Evolutionary conservation across 2,329 filamentous ascomycete genomes (phyloP), one percentile per base, ranked within the genome.

Genomic region (Ophiocordyceps camponoti-floridani): DNA sequence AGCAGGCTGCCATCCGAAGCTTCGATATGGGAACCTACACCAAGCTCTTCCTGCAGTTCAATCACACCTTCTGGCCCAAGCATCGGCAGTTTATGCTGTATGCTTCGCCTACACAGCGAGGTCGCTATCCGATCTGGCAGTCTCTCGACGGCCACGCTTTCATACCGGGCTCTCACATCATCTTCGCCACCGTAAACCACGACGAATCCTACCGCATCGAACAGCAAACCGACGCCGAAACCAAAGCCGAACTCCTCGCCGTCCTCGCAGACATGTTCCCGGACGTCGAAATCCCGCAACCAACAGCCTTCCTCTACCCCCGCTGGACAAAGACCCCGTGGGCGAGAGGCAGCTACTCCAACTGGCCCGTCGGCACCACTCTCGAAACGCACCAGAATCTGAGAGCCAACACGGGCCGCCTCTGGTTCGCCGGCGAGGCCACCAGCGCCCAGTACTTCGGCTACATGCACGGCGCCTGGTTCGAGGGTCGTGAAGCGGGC

Each of bases 21-120:
- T 82, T 82, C 55, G 64, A 67, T 48, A 82, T 84, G 73, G 79
- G 74, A 7, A 82, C 77, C 0, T 84, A 83, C 59, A 84, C 78
- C 44, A 84, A 84, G 55, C 73, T 84, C 48, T 84, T 84, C 59
- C 62, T 80, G 47, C 79, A 82, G 49, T 84, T 83, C 58, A 65
- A 77, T 47, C 64, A 77, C 45, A 72, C 75, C 0, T 84, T 84
- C 58, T 84, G 79, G 80, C 62, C 51, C 0, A 53, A 59, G 0
- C 58, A 65, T 14, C 62, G 56, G 0, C 57, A 70, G 49, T 70
- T 57, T 49, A 64, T 69, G 46, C 54, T 70, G 0, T 69, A 69
- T 44, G 66, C 67, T 0, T 66, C 67, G 23, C 57, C 63, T 3
- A 55, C 56, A 0, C 53, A 53, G 16, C 60, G 67, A 1, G 67